These are phyloP conservation scores for Cryptosporidium muris DNA, from an alignment of 169 alveolate species.

Conservation along the genomic window DNA sequence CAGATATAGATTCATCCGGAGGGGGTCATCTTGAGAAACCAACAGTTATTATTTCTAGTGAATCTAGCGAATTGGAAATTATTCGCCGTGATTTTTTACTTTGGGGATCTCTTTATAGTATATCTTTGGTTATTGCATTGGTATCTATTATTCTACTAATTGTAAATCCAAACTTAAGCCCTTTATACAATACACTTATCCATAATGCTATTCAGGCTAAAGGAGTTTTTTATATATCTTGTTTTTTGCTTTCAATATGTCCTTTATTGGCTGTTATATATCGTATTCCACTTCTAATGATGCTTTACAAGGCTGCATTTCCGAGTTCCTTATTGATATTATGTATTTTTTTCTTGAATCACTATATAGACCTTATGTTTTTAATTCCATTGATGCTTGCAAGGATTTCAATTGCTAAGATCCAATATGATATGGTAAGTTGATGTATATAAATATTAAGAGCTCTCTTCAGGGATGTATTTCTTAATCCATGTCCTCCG, in stretches of 20 bases:
- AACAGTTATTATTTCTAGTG: conserved; percentile 32
- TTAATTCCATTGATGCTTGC: not conserved
- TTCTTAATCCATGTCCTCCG: conserved; percentile 67
- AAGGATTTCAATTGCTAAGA: conserved; percentile 26
- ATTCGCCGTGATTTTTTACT: conserved; percentile 10
- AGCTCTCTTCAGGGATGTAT: conserved; percentile 29
- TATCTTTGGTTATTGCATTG: not conserved
- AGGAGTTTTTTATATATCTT: not conserved
- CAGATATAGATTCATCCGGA: conserved; percentile 6
- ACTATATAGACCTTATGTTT: conserved; percentile 20
- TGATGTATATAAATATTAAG: not conserved
- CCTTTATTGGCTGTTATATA: conserved; percentile 28
- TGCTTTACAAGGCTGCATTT: conserved; percentile 36
- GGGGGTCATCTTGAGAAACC: conserved; percentile 15
- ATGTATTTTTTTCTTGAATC: conserved; percentile 6
- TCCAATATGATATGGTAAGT: conserved; percentile 62
- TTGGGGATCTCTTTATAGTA: conserved; percentile 43
- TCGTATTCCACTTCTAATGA: conserved; percentile 36
- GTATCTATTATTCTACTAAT: not conserved
- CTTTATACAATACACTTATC: not conserved
- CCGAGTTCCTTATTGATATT: conserved; percentile 11
- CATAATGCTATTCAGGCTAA: conserved; percentile 2
- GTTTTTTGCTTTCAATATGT: conserved; percentile 10
- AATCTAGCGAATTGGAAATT: conserved; percentile 22
- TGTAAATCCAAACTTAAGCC: not conserved